Evolutionary conservation across 2,329 filamentous ascomycete genomes (phyloP).

Genomic region (Cadophora sp.): DNA sequence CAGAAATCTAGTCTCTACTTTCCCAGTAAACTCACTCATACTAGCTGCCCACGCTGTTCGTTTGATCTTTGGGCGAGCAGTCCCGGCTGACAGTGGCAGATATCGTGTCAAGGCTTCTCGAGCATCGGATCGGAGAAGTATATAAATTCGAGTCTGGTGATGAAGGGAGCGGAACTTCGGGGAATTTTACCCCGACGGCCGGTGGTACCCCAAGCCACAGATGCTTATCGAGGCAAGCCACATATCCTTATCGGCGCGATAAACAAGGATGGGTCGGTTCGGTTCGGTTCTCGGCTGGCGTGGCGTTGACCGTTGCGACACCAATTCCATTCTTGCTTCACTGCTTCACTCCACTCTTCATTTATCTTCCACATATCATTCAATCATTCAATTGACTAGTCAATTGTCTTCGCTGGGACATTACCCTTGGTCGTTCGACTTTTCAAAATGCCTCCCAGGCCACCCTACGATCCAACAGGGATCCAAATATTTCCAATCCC

Average conservation of each 20-base stretch:
- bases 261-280: not conserved
- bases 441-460: conserved; percentile 26
- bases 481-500: conserved; percentile 47
- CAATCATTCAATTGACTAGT: too few species aligned
- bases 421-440: not conserved
- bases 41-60: not conserved
- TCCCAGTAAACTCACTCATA: too few species aligned
- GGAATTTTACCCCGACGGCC: not conserved
- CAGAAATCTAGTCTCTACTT: too few species aligned
- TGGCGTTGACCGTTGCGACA: too few species aligned
- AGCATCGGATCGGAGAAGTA: not conserved
- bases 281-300: not conserved
- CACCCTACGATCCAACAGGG: conserved; percentile 37
- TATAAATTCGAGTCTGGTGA: not conserved
- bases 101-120: not conserved
- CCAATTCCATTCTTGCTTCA: too few species aligned
- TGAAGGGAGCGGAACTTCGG: not conserved
- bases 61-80: not conserved
- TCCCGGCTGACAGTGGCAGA: not conserved
- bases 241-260: not conserved
- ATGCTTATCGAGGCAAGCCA: not conserved
- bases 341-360: not conserved
- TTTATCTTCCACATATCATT: not conserved
- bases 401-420: not conserved
- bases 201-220: too few species aligned